These are phyloP conservation scores for Ganoderma lingzhi DNA, from an alignment of 1,284 basidiomycete species.

Conservation along the genomic window DNA sequence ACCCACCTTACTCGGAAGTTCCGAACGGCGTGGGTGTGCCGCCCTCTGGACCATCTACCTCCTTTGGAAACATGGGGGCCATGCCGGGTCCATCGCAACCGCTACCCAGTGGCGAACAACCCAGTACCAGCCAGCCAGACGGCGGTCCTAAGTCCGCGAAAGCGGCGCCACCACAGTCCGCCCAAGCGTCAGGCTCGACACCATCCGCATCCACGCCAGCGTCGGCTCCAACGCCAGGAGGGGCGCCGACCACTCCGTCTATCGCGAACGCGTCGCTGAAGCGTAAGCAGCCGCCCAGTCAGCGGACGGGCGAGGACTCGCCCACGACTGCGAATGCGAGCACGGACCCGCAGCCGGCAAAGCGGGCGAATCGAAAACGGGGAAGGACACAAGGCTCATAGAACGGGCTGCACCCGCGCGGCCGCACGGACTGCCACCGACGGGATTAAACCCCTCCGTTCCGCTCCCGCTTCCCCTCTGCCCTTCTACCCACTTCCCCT, in stretches of 20 bases:
- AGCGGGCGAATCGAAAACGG: conserved; percentile 61
- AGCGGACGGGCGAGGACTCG: conserved; percentile 56
- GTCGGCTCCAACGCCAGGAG: conserved; percentile 43
- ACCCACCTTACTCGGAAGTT: background rate
- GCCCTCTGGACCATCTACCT: conserved; percentile 6
- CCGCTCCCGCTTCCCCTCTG: conserved; percentile 35
- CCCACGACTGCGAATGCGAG: conserved; percentile 57
- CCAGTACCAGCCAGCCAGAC: conserved; percentile 51
- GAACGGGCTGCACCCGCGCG: conserved; percentile 28
- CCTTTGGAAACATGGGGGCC: conserved; percentile 2
- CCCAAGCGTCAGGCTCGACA: conserved; percentile 49
- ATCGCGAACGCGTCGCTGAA: conserved; percentile 65
- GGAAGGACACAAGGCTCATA: conserved; percentile 55
- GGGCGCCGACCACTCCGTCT: conserved; percentile 51
- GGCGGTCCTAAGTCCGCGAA: conserved; percentile 64
- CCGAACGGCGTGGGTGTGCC: background rate
- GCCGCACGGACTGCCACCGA: conserved; percentile 29
- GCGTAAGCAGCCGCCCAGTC: conserved; percentile 54
- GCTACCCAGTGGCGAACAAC: conserved; percentile 45
- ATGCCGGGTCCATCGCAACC: conserved; percentile 18
- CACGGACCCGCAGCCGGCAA: conserved; percentile 48
- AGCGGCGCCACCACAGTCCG: conserved; percentile 50
- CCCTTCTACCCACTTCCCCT: background rate
- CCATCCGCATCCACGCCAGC: conserved; percentile 45
- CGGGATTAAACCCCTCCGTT: conserved; percentile 43